phyloP scores from a whole-genome alignment of 768 basidiomycete genomes.

The Xerocomus brunneocitrinus region DNA sequence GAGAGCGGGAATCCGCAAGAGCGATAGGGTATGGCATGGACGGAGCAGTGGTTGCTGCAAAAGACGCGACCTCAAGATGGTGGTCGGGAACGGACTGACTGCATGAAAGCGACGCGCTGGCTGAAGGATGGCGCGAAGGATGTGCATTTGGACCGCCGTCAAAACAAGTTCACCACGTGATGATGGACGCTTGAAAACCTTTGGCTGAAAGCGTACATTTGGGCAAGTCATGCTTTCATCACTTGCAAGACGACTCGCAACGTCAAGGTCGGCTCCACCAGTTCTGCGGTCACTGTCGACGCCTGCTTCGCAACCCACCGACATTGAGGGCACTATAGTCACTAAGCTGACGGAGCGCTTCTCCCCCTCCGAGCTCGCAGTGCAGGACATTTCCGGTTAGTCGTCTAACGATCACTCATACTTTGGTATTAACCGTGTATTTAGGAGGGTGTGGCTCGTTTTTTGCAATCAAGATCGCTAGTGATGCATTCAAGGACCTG shows the following conservation, averaged over 20 bases:
- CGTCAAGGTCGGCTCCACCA: conserved; percentile 14
- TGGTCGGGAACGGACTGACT: neutral
- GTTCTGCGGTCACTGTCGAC: conserved; percentile 30
- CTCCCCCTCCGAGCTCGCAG: conserved; percentile 72
- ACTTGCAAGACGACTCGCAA: conserved; percentile 33
- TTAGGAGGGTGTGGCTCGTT: conserved; percentile 96
- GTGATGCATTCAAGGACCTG: conserved; percentile 80
- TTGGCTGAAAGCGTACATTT: neutral
- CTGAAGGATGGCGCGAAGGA: conserved; percentile 18
- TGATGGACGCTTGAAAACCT: neutral
- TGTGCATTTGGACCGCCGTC: conserved; percentile 13
- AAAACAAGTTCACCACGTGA: conserved; percentile 15
- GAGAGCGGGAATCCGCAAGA: conserved; percentile 2
- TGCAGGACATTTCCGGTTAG: conserved; percentile 94
- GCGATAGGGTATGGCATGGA: conserved; percentile 2
- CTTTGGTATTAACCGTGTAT: conserved; percentile 5
- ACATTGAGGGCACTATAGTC: conserved; percentile 54
- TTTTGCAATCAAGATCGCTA: conserved; percentile 88
- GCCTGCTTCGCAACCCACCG: conserved; percentile 21
- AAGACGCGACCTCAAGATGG: conserved; percentile 9
- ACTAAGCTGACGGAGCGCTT: conserved; percentile 72
- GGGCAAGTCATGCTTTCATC: conserved; percentile 14
- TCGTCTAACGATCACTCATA: conserved; percentile 1
- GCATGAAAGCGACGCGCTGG: conserved; percentile 13
- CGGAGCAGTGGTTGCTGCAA: neutral